phyloP scores from a whole-genome alignment of 2,329 filamentous ascomycete species.

The Penicillium thymicola region DNA sequence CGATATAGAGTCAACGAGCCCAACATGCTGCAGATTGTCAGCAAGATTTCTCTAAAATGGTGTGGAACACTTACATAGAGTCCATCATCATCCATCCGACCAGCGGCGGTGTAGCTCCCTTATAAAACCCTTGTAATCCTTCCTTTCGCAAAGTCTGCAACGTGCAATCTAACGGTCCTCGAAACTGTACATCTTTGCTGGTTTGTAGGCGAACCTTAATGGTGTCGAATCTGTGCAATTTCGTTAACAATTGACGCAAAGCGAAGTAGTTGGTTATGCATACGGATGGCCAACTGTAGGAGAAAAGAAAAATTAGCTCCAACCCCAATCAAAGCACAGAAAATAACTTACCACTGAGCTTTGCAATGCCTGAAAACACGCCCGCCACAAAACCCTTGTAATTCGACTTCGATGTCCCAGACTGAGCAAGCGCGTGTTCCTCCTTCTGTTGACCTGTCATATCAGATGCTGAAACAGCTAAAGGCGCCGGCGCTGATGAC shows the following conservation, averaged over 20 bases:
- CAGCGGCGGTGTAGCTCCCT: slow-evolving; percentile 85
- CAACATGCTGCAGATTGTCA: slow-evolving; percentile 61
- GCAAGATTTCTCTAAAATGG: not conserved
- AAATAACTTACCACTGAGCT: slow-evolving; percentile 66
- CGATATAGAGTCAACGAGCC: slow-evolving; percentile 90
- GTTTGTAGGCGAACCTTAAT: slow-evolving; percentile 96
- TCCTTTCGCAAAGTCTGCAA: slow-evolving; percentile 81
- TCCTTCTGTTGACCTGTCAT: slow-evolving; percentile 9
- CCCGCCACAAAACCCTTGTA: slow-evolving; percentile 98
- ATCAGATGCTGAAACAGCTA: slow-evolving; percentile 1
- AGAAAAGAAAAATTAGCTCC: not conserved
- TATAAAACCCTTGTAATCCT: slow-evolving; percentile 82
- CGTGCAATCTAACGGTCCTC: slow-evolving; percentile 80
- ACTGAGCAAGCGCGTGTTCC: slow-evolving; percentile 11
- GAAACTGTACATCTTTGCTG: slow-evolving; percentile 71
- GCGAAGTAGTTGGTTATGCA: slow-evolving; percentile 20
- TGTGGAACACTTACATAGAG: slow-evolving; percentile 49
- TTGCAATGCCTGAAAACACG: slow-evolving; percentile 91
- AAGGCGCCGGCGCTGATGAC: slow-evolving; percentile 23
- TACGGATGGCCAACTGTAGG: slow-evolving; percentile 58
- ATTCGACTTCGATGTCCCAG: slow-evolving; percentile 44
- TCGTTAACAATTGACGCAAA: not conserved
- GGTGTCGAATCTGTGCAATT: slow-evolving; percentile 73
- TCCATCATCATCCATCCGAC: slow-evolving; percentile 99
- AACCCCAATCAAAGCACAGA: not conserved